phyloP scores from a whole-genome alignment of 192 early-diverging fungal species.

The Coemansia sp. region DNA sequence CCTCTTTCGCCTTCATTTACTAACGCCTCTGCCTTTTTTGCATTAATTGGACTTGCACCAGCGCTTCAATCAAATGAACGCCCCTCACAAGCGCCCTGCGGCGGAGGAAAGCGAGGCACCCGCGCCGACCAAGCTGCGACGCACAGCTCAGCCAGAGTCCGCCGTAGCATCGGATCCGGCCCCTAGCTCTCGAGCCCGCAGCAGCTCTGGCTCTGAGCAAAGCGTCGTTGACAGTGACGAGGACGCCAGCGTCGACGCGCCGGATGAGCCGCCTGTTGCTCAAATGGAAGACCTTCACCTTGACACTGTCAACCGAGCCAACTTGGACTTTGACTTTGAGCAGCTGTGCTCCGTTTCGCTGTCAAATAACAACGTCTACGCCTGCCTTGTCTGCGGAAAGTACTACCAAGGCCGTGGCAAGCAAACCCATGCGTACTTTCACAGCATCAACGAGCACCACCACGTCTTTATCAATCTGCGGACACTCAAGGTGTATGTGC shows the following conservation, averaged over 20 bases:
- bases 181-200: not conserved
- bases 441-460: conserved; percentile 90
- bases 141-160: not conserved
- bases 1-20: not conserved
- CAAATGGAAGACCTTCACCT: conserved; percentile 60
- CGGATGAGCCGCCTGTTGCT: not conserved
- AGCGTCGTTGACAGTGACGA: not conserved
- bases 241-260: not conserved
- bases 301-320: conserved; percentile 78
- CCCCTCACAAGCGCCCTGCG: conserved; percentile 1
- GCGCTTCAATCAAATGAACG: not conserved
- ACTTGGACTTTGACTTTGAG: conserved; percentile 98
- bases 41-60: not conserved
- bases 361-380: conserved; percentile 89
- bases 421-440: conserved; percentile 90
- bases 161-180: not conserved
- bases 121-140: conserved; percentile 5
- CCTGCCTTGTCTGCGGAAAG: conserved; percentile 93
- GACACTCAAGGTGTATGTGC: conserved; percentile 79
- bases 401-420: conserved; percentile 92
- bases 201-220: not conserved
- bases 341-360: conserved; percentile 94
- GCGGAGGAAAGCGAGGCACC: not conserved
- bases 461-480: conserved; percentile 92
- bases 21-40: not conserved